These are phyloP conservation scores for Solanum appendiculatum DNA, from an alignment of 257 asterid genomes.

Conservation along the genomic window DNA sequence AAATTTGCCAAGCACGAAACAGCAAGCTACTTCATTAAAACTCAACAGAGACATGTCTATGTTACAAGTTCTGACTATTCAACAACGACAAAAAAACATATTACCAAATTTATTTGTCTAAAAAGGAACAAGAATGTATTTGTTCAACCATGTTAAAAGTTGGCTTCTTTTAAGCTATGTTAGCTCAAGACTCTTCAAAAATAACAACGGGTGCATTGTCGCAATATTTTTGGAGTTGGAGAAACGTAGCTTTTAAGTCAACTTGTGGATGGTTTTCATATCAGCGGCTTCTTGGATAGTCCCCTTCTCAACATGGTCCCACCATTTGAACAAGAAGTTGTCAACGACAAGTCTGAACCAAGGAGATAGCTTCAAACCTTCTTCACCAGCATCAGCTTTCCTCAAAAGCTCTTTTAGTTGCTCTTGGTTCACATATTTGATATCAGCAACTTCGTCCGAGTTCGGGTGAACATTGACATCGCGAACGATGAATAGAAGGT, in stretches of 20 bases:
- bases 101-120: neutral
- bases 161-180: neutral
- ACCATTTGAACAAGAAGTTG: slow-evolving; percentile 85
- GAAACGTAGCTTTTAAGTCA: slow-evolving; percentile 16
- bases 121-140: neutral
- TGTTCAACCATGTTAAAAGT: neutral
- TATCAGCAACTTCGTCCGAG: slow-evolving; percentile 81
- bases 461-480: slow-evolving; percentile 75
- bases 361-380: slow-evolving; percentile 67
- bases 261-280: slow-evolving; percentile 77
- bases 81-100: neutral
- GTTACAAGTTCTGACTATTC: neutral
- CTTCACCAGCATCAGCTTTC: slow-evolving; percentile 86
- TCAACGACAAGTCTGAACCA: slow-evolving; percentile 90
- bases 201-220: neutral
- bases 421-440: slow-evolving; percentile 55
- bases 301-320: slow-evolving; percentile 81
- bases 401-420: slow-evolving; percentile 57
- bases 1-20: neutral
- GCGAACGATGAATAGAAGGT: slow-evolving; percentile 79
- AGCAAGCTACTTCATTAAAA: neutral
- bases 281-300: slow-evolving; percentile 58
- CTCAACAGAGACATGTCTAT: neutral
- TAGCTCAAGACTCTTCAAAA: neutral
- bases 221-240: neutral